Evolutionary conservation across 306 rosid genomes (phyloP).

Genomic region (Delonix regia): DNA sequence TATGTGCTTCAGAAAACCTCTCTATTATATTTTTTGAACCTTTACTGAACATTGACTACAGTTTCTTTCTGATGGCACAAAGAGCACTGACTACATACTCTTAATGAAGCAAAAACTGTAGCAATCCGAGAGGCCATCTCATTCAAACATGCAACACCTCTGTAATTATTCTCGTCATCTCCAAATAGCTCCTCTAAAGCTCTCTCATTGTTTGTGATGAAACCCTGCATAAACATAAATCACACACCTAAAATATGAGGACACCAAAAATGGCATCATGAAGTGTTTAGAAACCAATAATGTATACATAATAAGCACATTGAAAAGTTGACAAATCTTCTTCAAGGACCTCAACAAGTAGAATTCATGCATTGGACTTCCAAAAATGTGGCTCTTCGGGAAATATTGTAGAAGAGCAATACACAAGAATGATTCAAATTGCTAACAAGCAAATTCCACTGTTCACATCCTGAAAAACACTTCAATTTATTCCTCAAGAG

Average conservation of each 20-base stretch:
- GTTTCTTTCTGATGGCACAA: neutral
- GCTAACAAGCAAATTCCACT: conserved; percentile 25
- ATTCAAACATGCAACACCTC: conserved; percentile 69
- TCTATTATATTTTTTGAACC: conserved; percentile 25
- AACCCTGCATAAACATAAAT: conserved; percentile 60
- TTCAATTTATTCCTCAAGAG: neutral
- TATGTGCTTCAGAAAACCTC: conserved; percentile 35
- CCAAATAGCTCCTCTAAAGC: conserved; percentile 91
- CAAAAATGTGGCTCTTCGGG: neutral
- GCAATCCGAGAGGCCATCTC: conserved; percentile 86
- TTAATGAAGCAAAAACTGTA: conserved; percentile 94
- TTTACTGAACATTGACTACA: conserved; percentile 19
- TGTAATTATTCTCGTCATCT: conserved; percentile 72
- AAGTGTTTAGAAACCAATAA: conserved; percentile 33
- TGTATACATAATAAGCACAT: conserved; percentile 21
- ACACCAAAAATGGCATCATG: conserved; percentile 24
- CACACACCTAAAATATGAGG: conserved; percentile 19
- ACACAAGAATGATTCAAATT: conserved; percentile 15
- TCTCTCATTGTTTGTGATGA: conserved; percentile 82
- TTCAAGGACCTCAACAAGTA: conserved; percentile 17
- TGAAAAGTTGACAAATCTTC: conserved; percentile 13
- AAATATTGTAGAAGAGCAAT: conserved; percentile 16
- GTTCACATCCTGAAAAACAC: conserved; percentile 9
- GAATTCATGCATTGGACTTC: conserved; percentile 21
- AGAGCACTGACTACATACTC: conserved; percentile 54